Conservation (phyloP, 805 yeast genomes). For the Lachancea fermentati region DNA sequence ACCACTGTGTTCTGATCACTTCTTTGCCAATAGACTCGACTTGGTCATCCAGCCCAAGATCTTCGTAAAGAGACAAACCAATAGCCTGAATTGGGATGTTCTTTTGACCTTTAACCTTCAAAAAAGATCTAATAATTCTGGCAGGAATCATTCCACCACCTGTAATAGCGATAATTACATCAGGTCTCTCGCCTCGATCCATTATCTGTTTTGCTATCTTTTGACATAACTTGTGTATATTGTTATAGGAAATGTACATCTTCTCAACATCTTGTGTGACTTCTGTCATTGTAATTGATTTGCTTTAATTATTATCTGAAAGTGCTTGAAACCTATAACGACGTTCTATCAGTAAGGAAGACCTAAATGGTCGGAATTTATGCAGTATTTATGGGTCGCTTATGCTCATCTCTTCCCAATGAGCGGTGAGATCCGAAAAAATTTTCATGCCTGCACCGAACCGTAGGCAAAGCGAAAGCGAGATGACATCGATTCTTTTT, state of each 20-base stretch:
- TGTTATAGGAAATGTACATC: conserved; percentile 67
- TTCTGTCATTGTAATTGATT: conserved; percentile 2
- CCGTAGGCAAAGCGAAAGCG: too few relatives aligned
- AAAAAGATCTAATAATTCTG: conserved; percentile 58
- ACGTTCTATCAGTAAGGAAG: neutral
- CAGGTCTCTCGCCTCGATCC: conserved; percentile 39
- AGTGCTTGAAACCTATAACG: too few relatives aligned
- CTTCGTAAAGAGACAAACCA: conserved; percentile 60
- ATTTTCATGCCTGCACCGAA: too few relatives aligned
- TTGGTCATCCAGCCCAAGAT: conserved; percentile 40
- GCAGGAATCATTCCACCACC: conserved; percentile 75
- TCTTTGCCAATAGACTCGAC: conserved; percentile 61
- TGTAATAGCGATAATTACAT: conserved; percentile 61
- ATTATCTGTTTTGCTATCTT: conserved; percentile 50
- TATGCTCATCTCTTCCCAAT: conserved; percentile 3
- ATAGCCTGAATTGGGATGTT: conserved; percentile 69
- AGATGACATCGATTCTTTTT: too few relatives aligned
- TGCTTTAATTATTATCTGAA: neutral
- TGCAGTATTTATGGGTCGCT: neutral
- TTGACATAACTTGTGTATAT: conserved; percentile 79
- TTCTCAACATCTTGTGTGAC: conserved; percentile 32
- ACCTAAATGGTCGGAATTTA: neutral
- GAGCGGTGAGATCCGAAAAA: too few relatives aligned
- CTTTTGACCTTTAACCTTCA: conserved; percentile 52
- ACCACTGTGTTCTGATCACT: conserved; percentile 86